Conservation (phyloP, 1,139 yeast genomes). For the Hemisphaericaspora xylofermentans region DNA sequence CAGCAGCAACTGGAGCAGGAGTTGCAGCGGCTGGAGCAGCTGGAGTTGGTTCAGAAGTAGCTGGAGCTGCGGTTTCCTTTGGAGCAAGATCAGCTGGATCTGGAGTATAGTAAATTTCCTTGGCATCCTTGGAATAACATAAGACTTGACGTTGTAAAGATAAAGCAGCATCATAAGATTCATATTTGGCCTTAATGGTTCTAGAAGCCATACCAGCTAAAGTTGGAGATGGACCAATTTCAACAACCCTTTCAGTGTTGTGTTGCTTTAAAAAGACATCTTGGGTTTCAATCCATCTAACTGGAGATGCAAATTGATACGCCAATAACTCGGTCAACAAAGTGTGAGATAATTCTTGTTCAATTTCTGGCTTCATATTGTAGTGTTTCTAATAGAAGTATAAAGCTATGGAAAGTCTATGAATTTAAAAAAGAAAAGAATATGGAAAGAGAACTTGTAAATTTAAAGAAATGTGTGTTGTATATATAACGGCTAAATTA, state of each 20-base stretch:
- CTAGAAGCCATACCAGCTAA: constrained; percentile 98
- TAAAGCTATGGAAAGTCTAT: neutral
- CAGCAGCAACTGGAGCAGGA: constrained; percentile 59
- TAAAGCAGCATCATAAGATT: constrained; percentile 95
- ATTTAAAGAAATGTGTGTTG: neutral
- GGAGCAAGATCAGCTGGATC: constrained; percentile 68
- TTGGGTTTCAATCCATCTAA: constrained; percentile 99
- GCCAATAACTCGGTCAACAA: constrained; percentile 93
- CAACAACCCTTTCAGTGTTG: constrained; percentile 96
- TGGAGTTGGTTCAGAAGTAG: constrained; percentile 43
- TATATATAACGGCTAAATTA: neutral
- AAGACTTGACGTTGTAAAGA: constrained; percentile 95
- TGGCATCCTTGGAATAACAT: constrained; percentile 92
- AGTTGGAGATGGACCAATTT: constrained; percentile 98
- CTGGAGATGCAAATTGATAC: constrained; percentile 98
- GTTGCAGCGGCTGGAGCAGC: constrained; percentile 51
- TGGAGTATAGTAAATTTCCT: constrained; percentile 93
- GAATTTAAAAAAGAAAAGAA: constrained; percentile 1
- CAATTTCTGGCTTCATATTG: constrained; percentile 91
- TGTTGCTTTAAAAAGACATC: constrained; percentile 92
- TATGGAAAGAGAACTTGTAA: neutral
- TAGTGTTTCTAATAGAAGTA: neutral
- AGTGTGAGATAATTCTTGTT: constrained; percentile 95
- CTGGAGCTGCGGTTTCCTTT: constrained; percentile 19
- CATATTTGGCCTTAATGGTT: constrained; percentile 94